Conservation (phyloP, 169 alveolate species). For the Eimeria acervulina region DNA sequence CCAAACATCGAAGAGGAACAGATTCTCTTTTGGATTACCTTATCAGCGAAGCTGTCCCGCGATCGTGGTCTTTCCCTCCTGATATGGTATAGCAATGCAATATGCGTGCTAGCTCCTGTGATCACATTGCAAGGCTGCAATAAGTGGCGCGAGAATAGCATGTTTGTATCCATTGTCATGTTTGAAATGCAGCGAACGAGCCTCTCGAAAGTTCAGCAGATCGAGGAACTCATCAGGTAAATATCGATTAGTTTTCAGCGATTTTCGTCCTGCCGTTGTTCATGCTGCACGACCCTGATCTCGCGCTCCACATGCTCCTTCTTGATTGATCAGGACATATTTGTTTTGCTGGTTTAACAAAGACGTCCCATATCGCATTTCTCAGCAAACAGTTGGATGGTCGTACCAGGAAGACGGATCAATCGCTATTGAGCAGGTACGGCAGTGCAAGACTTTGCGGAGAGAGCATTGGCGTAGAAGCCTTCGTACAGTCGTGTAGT, state of each 20-base stretch:
- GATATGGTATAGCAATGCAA: slow-evolving; percentile 82
- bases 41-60: slow-evolving; percentile 86
- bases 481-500: not conserved
- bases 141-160: not conserved
- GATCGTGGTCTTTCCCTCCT: slow-evolving; percentile 92
- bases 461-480: not conserved
- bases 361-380: slow-evolving; percentile 84
- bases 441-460: not conserved
- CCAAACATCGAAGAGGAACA: slow-evolving; percentile 90
- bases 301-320: not conserved
- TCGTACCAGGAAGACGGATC: slow-evolving; percentile 79
- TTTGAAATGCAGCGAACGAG: slow-evolving; percentile 77
- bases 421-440: slow-evolving; percentile 81
- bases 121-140: not conserved
- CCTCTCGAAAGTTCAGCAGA: slow-evolving; percentile 83
- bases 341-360: slow-evolving; percentile 85
- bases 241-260: not conserved
- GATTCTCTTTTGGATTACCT: slow-evolving; percentile 87
- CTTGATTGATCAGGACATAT: slow-evolving; percentile 77
- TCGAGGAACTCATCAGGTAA: slow-evolving; percentile 83
- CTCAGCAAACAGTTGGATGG: slow-evolving; percentile 85
- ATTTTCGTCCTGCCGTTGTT: not conserved
- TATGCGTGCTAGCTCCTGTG: not conserved
- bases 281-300: not conserved
- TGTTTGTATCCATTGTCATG: not conserved